Evolutionary conservation across 2,329 filamentous ascomycete genomes (phyloP).

Genomic region (Penicillium sp.): DNA sequence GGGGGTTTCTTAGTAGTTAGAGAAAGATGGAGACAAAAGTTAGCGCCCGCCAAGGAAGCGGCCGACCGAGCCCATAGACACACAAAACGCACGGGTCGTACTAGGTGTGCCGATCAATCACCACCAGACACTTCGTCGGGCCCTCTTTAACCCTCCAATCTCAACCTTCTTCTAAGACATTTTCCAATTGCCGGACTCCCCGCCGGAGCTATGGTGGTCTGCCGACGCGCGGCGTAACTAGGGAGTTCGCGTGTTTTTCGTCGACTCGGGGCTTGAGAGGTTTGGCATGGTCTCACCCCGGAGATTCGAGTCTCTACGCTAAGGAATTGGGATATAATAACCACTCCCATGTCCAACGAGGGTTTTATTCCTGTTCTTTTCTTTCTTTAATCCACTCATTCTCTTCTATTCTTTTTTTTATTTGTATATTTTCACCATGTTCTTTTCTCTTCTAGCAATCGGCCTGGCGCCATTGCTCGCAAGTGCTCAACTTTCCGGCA

Average conservation of each 20-base stretch:
- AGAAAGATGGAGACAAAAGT: neutral
- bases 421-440: conserved; percentile 4
- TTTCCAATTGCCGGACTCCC: neutral
- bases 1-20: neutral
- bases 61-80: neutral
- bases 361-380: neutral
- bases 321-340: conserved; percentile 5
- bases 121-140: conserved; percentile 3
- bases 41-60: neutral
- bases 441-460: conserved; percentile 14
- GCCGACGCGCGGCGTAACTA: neutral
- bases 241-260: conserved; percentile 1
- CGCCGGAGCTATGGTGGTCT: neutral
- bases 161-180: neutral
- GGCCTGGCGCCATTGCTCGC: conserved; percentile 28
- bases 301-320: neutral
- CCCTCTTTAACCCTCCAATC: conserved; percentile 11
- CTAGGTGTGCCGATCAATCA: conserved; percentile 12
- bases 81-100: neutral
- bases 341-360: neutral
- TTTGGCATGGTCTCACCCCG: conserved; percentile 2
- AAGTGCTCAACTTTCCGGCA: conserved; percentile 41
- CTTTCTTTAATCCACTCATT: neutral
- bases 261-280: neutral
- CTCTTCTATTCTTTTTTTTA: neutral